Evolutionary conservation across 169 alveolate species (phyloP).

Genomic region (Plasmodium coatneyi): DNA sequence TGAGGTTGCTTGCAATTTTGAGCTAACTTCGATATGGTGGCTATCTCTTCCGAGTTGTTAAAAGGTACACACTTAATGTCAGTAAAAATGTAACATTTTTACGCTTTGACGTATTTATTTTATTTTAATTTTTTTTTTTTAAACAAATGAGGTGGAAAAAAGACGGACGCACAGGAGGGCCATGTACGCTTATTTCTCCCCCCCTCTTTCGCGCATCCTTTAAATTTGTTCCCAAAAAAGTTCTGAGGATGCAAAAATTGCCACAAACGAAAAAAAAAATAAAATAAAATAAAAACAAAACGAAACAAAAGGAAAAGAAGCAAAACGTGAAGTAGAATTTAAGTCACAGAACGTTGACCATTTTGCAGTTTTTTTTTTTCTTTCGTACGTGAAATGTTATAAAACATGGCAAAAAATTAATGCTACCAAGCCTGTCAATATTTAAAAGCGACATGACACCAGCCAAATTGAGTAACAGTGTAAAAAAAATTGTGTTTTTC

Average conservation of each 20-base stretch:
- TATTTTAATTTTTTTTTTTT: not conserved
- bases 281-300: not conserved
- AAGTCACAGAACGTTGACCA: not conserved
- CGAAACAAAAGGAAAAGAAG: not conserved
- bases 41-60: not conserved
- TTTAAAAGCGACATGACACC: not conserved
- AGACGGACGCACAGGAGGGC: not conserved
- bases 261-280: not conserved
- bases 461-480: not conserved
- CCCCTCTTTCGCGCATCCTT: not conserved
- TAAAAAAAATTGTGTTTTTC: not conserved
- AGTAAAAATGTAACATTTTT: not conserved
- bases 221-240: not conserved
- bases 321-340: not conserved
- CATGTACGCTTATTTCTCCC: not conserved
- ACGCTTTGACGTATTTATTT: not conserved
- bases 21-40: not conserved
- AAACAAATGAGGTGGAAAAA: not conserved
- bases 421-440: conserved; percentile 4
- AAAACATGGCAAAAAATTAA: not conserved
- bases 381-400: not conserved
- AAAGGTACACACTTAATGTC: not conserved
- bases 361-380: not conserved
- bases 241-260: not conserved
- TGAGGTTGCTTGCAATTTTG: not conserved